These are phyloP conservation scores for Talaromyces sp. DNA, from an alignment of 2,329 filamentous ascomycete genomes.

Conservation along the genomic window DNA sequence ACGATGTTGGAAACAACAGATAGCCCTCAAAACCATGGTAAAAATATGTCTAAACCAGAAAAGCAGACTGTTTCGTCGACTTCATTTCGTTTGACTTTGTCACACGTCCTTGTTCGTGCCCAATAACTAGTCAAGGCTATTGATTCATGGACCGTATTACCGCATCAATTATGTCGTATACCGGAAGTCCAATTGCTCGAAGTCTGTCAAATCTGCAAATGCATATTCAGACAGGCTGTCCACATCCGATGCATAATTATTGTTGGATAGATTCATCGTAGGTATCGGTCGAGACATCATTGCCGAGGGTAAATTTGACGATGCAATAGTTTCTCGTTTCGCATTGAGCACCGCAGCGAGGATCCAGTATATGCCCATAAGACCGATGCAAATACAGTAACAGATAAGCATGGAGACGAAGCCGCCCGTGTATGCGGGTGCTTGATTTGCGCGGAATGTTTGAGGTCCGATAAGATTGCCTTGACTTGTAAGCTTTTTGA, in stretches of 20 bases:
- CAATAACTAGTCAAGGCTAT: not conserved
- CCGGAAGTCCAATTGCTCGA: conserved; percentile 24
- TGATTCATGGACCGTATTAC: not conserved
- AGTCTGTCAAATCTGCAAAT: conserved; percentile 28
- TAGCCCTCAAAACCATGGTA: not conserved
- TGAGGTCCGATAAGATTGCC: conserved; percentile 44
- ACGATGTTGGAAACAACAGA: not conserved
- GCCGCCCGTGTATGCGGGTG: conserved; percentile 38
- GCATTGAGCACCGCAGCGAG: conserved; percentile 23
- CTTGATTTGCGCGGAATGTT: conserved; percentile 39
- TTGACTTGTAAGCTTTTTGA: not conserved
- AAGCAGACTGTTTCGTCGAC: not conserved
- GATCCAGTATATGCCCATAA: conserved; percentile 33
- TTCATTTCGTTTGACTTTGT: not conserved
- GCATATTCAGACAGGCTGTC: conserved; percentile 15
- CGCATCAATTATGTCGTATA: conserved; percentile 24
- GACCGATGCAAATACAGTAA: conserved; percentile 33
- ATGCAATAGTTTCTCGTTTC: conserved; percentile 7
- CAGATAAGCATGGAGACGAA: conserved; percentile 37
- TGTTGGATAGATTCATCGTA: not conserved
- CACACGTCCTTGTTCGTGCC: not conserved
- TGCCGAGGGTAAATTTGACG: not conserved
- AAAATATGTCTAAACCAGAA: not conserved
- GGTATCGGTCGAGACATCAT: not conserved
- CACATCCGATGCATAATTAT: conserved; percentile 5